These are phyloP conservation scores for Shiraia sp. DNA, from an alignment of 2,329 filamentous ascomycete species.

Conservation along the genomic window DNA sequence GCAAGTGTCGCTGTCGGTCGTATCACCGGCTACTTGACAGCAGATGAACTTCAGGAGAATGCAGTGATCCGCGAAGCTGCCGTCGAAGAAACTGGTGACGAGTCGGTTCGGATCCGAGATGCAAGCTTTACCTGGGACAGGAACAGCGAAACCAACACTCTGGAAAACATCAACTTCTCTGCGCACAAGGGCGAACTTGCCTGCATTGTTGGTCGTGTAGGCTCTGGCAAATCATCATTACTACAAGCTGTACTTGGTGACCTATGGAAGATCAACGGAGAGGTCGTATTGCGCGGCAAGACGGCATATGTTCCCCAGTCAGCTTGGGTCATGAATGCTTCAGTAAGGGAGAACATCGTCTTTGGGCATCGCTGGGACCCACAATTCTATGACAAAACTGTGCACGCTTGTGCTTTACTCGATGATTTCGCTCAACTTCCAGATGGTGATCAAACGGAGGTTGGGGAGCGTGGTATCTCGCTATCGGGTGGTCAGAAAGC, in stretches of 20 bases:
- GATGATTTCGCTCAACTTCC: conserved; percentile 92
- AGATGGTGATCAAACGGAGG: conserved; percentile 94
- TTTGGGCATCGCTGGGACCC: conserved; percentile 95
- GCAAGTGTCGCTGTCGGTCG: conserved; percentile 89
- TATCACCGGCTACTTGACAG: conserved; percentile 79
- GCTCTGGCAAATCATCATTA: conserved; percentile 90
- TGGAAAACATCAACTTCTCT: conserved; percentile 84
- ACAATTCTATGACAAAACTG: conserved; percentile 88
- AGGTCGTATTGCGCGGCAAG: conserved; percentile 79
- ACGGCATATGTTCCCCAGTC: conserved; percentile 92
- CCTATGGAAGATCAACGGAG: conserved; percentile 84
- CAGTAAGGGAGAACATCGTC: conserved; percentile 93
- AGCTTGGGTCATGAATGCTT: conserved; percentile 97
- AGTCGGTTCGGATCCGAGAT: conserved; percentile 80
- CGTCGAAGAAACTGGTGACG: conserved; percentile 77
- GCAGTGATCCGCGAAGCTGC: conserved; percentile 73
- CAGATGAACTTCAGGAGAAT: conserved; percentile 87
- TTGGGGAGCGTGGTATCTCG: conserved; percentile 95
- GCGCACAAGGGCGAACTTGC: conserved; percentile 91
- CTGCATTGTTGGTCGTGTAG: conserved; percentile 93
- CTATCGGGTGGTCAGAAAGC: conserved; percentile 96
- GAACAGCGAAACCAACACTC: conserved; percentile 66
- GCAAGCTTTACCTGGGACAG: conserved; percentile 95
- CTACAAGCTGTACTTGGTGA: conserved; percentile 88
- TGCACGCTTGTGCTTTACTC: conserved; percentile 85